phyloP scores from a whole-genome alignment of 2,329 filamentous ascomycete species.

The Xylariomycetidae sp. region DNA sequence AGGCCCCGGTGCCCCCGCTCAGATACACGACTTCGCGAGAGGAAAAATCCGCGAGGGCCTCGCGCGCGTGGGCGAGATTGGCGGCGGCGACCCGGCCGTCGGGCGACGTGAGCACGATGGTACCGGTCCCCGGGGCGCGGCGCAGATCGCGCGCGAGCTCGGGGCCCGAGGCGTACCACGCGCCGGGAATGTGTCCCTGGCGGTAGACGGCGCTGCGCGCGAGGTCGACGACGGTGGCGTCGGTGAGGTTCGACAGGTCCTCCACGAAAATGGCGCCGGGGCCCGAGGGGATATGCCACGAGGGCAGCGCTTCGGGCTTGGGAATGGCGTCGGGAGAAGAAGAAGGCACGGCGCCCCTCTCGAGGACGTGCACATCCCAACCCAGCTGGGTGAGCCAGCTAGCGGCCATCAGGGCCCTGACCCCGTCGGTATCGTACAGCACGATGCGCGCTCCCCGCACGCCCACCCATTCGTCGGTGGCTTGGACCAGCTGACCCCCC shows the following conservation, averaged over 20 bases:
- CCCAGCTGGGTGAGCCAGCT: slow-evolving; percentile 1
- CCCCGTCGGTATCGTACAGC: slow-evolving; percentile 1
- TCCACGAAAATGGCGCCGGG: background rate
- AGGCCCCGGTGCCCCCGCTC: slow-evolving; percentile 1
- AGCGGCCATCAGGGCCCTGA: background rate
- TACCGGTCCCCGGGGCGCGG: background rate
- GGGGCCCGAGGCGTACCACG: background rate
- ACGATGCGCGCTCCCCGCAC: background rate
- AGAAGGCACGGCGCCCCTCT: background rate
- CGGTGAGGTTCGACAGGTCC: background rate
- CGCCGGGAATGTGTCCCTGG: slow-evolving; percentile 1
- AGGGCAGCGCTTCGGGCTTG: background rate
- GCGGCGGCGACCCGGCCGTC: background rate
- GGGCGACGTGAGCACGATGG: slow-evolving; percentile 2
- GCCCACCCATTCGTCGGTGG: slow-evolving; percentile 1
- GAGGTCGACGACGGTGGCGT: slow-evolving; percentile 1
- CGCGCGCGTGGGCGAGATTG: background rate
- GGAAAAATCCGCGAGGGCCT: background rate
- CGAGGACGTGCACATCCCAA: slow-evolving; percentile 1
- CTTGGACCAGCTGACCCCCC: slow-evolving; percentile 1
- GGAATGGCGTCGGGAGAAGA: background rate
- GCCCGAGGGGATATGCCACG: background rate
- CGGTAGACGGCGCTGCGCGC: slow-evolving; percentile 1
- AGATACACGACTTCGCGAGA: background rate
- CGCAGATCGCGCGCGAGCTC: slow-evolving; percentile 1